Base-by-base conservation (phyloP, 208 protist species). In the Vickermania ingenoplastis region DNA sequence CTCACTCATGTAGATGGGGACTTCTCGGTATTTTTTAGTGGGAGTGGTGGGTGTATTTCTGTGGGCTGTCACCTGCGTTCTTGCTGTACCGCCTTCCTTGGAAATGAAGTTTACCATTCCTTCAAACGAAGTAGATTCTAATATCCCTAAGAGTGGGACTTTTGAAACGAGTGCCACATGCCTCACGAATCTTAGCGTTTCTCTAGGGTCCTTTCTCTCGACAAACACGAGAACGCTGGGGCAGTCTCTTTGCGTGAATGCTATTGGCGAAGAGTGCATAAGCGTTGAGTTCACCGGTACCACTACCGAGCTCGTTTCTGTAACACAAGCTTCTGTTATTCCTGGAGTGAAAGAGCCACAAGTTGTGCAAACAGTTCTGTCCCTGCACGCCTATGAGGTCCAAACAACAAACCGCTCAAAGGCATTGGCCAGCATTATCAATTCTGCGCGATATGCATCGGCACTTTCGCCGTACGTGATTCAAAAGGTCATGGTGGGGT, bases 381-480 rank as follows among this genome's bases (percentile, higher is more conserved):
- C 58, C 48, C 57, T 57, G 3, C 68, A 65, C 48, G 73, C 59
- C 1, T 63, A 75, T 41, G 60, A n/a, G 31, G 26, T 69, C 30
- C 54, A 31, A 13, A 57, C 69, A 0, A 26, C 48, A 3, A 63
- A 81, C 59, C 75, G 75, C 14, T 61, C 68, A 25, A 61, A 27
- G 7, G 64, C 69, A 17, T 57, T 93, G 11, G 65, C 79, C 48
- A 54, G 51, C 17, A 57, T 89, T 25, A 59, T 89, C 1, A 65
- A 63, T 17, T 77, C 77, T 61, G 65, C 72, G 21, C 41, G 63
- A 2, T 76, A 72, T 54, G 75, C 76, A 7, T 83, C 80, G 0
- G 28, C 75, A 25, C 59, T 89, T n/a, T 69, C 67, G 1, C 53
- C 57, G n/a, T 69, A 78, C 22, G 56, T 59, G 7, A 82, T 85